Base-by-base conservation (phyloP, 345 rosid genomes). In the Eucalyptus rudis region DNA sequence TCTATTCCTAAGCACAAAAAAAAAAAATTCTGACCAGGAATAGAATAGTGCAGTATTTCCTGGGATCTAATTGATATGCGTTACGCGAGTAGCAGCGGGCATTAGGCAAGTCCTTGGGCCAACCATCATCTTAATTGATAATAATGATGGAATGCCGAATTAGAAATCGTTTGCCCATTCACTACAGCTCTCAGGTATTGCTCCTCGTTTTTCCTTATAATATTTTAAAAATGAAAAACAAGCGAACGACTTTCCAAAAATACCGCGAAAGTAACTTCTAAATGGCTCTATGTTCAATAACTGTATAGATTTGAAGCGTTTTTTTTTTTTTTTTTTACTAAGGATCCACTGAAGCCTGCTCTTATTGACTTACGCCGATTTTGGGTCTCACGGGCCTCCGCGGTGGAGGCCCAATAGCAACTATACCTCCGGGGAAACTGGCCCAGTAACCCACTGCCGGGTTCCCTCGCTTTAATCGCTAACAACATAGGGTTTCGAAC, bases 1-100 rank as follows among this genome's bases (percentile, higher is more conserved):
- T 20, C 5, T 52, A 52, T 52, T 52, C 1, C 5, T 20, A 52
- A 0, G 0, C 0, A 52, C 5, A 0, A 0, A 52, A 52, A 52
- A 52, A 52, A 20, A 52, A 20, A 20, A 2, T 52, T 0, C 0
- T 52, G 0, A 52, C 1, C 1, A 52, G 5, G 58, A 52, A 52
- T 52, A 52, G 58, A 52, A 19, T 52, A 19, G 58, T 52, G 12
- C 92, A 10, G 22, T 16, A 66, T 8, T 66, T 8, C 6, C 12
- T 66, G 10, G 1, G 40, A 66, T 66, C 22, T 10, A 66, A 66
- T 66, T 0, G 7, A 66, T 31, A 31, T 15, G 20, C 40, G 0
- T 15, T 0, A 7, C 22, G 8, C 68, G 31, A n/a, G 17, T 31
- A 14, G 10, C 4, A 13, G 71, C 9, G 36, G 71, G 19, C 58